A percentile compares a stretch with the other conserved stretches of the same genome.
Conservation (phyloP, 225 moss, liverwort and hornwort genomes). For the Bryum argenteum region DNA sequence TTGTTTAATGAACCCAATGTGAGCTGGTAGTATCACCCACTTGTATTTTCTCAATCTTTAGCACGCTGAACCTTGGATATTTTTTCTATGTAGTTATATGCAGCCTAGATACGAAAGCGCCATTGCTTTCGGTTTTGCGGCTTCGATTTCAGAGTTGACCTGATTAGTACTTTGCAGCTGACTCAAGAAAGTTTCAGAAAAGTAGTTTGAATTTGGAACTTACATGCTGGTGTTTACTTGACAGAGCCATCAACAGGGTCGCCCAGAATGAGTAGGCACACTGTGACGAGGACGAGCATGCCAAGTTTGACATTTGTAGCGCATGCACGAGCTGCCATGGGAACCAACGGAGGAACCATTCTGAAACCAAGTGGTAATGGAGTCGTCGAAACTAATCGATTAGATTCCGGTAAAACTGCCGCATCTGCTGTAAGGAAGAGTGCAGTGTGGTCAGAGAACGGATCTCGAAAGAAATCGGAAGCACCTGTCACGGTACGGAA, state of each 20-base stretch:
- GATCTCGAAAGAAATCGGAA: slow-evolving; percentile 39
- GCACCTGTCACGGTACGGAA: slow-evolving; percentile 30
- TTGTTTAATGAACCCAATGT: neutral
- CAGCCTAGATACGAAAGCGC: neutral
- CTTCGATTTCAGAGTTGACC: neutral
- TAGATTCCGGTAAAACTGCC: slow-evolving; percentile 38
- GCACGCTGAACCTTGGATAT: neutral
- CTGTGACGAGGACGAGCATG: slow-evolving; percentile 58
- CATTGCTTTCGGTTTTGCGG: neutral
- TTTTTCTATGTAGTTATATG: neutral
- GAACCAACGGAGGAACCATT: slow-evolving; percentile 37
- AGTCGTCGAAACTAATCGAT: slow-evolving; percentile 26
- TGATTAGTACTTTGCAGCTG: neutral
- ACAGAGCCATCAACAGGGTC: slow-evolving; percentile 34
- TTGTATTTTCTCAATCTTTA: neutral
- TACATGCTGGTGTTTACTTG: slow-evolving; percentile 22
- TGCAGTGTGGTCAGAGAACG: slow-evolving; percentile 29
- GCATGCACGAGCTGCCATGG: slow-evolving; percentile 57
- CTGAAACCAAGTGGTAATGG: slow-evolving; percentile 48
- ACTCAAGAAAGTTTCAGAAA: neutral
- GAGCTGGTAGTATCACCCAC: neutral
- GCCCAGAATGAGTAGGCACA: slow-evolving; percentile 38
- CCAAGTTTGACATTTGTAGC: slow-evolving; percentile 59
- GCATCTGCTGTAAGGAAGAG: slow-evolving; percentile 36
- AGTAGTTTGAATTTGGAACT: slow-evolving; percentile 1